Percentiles rank a stretch among this genome's conserved stretches.
phyloP scores from a whole-genome alignment of 306 rosid genomes.

The Trifolium fragiferum region DNA sequence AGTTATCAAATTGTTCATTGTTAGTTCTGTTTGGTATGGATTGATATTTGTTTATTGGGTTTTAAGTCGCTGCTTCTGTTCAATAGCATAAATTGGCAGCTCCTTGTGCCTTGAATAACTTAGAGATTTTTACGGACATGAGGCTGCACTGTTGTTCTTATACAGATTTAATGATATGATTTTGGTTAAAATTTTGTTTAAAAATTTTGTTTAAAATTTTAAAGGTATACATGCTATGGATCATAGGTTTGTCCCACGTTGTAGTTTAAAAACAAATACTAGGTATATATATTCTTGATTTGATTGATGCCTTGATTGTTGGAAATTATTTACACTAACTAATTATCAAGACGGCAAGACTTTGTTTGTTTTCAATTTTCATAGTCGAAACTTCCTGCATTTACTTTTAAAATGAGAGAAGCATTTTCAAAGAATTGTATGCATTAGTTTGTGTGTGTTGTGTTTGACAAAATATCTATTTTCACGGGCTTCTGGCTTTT shows the following conservation, averaged over 20 bases:
- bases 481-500: neutral
- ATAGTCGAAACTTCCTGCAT: conserved; percentile 3
- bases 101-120: conserved; percentile 44
- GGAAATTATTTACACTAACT: conserved; percentile 2
- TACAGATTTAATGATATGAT: conserved; percentile 39
- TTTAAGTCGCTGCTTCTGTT: conserved; percentile 38
- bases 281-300: conserved; percentile 26
- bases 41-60: conserved; percentile 38
- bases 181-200: conserved; percentile 43
- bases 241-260: conserved; percentile 40
- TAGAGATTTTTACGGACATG: conserved; percentile 29
- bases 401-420: neutral
- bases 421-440: conserved; percentile 5
- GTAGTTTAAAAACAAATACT: conserved; percentile 40
- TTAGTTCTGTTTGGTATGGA: conserved; percentile 37
- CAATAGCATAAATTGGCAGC: conserved; percentile 43
- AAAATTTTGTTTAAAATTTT: conserved; percentile 34
- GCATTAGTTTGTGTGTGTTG: conserved; percentile 1
- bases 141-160: conserved; percentile 38
- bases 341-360: neutral
- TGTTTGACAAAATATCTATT: neutral
- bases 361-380: conserved; percentile 25
- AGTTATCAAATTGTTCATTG: conserved; percentile 26
- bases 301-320: conserved; percentile 9
- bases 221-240: conserved; percentile 41